Percentiles rank a stretch among this genome's conserved stretches.
These are phyloP conservation scores for Keqinozyma sinolaborantium DNA, from an alignment of 1,139 yeast genomes.

Conservation along the genomic window DNA sequence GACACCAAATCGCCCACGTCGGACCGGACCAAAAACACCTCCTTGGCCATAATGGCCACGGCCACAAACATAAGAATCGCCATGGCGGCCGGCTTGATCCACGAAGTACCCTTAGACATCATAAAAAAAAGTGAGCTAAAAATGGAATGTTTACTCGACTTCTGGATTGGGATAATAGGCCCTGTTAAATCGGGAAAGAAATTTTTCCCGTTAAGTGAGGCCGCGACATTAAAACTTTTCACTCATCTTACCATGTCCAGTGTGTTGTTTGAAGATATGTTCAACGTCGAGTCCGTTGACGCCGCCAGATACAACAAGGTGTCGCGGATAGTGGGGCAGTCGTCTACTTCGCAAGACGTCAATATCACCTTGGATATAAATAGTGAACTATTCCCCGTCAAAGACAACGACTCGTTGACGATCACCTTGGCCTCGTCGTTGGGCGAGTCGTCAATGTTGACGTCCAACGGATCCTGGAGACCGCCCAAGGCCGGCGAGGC, in stretches of 20 bases:
- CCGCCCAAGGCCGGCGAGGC: slow-evolving; percentile 83
- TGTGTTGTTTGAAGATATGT: slow-evolving; percentile 90
- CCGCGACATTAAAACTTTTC: slow-evolving; percentile 4
- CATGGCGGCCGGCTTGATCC: background rate
- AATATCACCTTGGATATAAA: slow-evolving; percentile 88
- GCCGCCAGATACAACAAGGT: slow-evolving; percentile 91
- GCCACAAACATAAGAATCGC: background rate
- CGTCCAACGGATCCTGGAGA: slow-evolving; percentile 83
- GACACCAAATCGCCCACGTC: slow-evolving; percentile 5
- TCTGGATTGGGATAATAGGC: slow-evolving; percentile 1
- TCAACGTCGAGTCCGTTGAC: slow-evolving; percentile 82
- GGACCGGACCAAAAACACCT: slow-evolving; percentile 3
- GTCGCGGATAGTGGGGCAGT: slow-evolving; percentile 81
- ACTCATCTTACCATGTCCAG: slow-evolving; percentile 53
- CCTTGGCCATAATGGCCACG: background rate
- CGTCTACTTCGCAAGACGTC: slow-evolving; percentile 80
- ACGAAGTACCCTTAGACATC: background rate
- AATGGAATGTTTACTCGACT: background rate
- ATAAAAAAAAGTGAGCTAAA: too few relatives aligned
- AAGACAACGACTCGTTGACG: slow-evolving; percentile 76
- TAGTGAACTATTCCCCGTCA: slow-evolving; percentile 87
- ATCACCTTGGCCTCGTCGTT: slow-evolving; percentile 81
- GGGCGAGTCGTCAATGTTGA: slow-evolving; percentile 52
- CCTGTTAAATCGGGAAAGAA: background rate
- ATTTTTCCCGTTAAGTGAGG: slow-evolving; percentile 1